Conservation (phyloP, 129 eudicot species). For the Lactuca sativa region DNA sequence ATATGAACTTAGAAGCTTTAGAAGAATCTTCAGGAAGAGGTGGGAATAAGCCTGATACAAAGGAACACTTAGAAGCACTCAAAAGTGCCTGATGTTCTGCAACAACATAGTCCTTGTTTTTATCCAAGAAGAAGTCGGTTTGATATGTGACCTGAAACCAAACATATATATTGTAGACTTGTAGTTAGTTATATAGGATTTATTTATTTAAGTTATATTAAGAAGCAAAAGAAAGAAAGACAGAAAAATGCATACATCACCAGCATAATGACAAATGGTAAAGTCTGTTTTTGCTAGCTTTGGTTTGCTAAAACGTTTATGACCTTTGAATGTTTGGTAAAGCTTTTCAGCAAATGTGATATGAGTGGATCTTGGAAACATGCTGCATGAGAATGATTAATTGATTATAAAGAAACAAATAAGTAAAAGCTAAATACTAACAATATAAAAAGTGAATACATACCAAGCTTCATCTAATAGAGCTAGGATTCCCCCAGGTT, state of each 20-base stretch:
- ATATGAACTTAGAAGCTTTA: constrained; percentile 80
- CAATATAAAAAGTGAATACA: constrained; percentile 24
- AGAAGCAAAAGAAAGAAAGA: neutral
- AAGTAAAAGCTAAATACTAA: neutral
- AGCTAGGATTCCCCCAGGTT: constrained; percentile 94
- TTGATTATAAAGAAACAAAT: constrained; percentile 1
- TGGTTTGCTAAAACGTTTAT: constrained; percentile 85
- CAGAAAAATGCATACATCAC: constrained; percentile 65
- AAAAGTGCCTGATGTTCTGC: constrained; percentile 87
- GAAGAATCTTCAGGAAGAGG: constrained; percentile 70
- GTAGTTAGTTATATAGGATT: neutral
- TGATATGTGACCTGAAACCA: constrained; percentile 81
- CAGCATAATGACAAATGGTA: constrained; percentile 90
- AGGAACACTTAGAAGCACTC: constrained; percentile 66
- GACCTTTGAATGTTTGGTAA: constrained; percentile 77
- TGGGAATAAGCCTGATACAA: constrained; percentile 84
- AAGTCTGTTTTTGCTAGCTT: constrained; percentile 78
- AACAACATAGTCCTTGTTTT: constrained; percentile 90
- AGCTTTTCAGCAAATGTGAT: constrained; percentile 80
- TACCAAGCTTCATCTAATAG: constrained; percentile 99
- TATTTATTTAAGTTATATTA: constrained; percentile 4
- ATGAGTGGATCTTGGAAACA: constrained; percentile 94
- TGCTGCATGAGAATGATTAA: constrained; percentile 48
- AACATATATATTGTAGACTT: constrained; percentile 4
- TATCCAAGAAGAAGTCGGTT: constrained; percentile 79